These are phyloP conservation scores for Cucumis cinereus DNA, from an alignment of 306 rosid genomes.

Conservation along the genomic window DNA sequence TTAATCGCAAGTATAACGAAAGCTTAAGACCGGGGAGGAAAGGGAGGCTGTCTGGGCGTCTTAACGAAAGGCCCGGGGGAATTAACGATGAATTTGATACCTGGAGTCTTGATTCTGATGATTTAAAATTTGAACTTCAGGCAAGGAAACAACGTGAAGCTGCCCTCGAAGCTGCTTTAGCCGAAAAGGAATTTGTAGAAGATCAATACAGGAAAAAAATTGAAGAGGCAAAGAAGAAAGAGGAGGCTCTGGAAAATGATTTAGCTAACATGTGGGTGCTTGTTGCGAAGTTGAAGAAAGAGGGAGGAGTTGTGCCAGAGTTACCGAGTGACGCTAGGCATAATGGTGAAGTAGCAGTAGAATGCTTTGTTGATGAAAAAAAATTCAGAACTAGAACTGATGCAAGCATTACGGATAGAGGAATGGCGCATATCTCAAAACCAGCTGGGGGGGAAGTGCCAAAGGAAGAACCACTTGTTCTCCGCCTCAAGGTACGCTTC, in stretches of 20 bases:
- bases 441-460: slow-evolving; percentile 41
- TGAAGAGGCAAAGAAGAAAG: slow-evolving; percentile 89
- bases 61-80: slow-evolving; percentile 42
- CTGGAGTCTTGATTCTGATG: slow-evolving; percentile 71
- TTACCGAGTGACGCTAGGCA: slow-evolving; percentile 36
- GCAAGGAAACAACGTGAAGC: slow-evolving; percentile 96
- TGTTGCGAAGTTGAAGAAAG: slow-evolving; percentile 94
- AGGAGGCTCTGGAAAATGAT: slow-evolving; percentile 95
- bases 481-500: slow-evolving; percentile 83
- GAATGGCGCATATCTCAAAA: slow-evolving; percentile 34
- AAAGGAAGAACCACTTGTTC: slow-evolving; percentile 74
- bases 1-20: slow-evolving; percentile 62
- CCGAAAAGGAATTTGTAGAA: slow-evolving; percentile 86
- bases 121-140: slow-evolving; percentile 78
- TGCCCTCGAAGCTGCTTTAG: slow-evolving; percentile 77
- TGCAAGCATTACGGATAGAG: slow-evolving; percentile 33
- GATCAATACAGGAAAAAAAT: slow-evolving; percentile 66
- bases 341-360: slow-evolving; percentile 29
- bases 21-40: slow-evolving; percentile 59
- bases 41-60: slow-evolving; percentile 56
- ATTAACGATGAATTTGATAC: slow-evolving; percentile 59
- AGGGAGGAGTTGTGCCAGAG: slow-evolving; percentile 52
- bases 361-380: slow-evolving; percentile 26
- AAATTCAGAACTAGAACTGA: slow-evolving; percentile 20
- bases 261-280: slow-evolving; percentile 99